Base-by-base conservation (phyloP, 192 early-diverging fungal genomes). In the Coemansia sp. region DNA sequence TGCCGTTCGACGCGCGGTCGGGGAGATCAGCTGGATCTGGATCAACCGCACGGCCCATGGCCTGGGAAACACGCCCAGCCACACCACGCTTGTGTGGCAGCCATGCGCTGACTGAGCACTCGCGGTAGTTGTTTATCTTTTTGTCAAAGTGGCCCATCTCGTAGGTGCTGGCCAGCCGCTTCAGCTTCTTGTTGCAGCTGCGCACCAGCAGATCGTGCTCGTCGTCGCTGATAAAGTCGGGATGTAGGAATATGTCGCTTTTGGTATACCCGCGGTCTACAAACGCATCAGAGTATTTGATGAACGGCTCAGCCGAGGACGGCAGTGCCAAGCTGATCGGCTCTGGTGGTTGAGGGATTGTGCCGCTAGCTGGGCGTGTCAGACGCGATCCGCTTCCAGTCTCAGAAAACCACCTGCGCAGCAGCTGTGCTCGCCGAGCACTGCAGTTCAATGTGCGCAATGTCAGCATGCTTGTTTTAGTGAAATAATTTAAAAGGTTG, bases 61-160 rank as follows among this genome's bases (percentile, higher is more conserved):
- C 64, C 28, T 66, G 63, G 3, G 70, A 70, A 19, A 77, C 49
- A 12, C 58, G 71, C 11, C 57, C 62, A 15, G 72, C 72, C 20
- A 81, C 55, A 0, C 67, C 65, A 11, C 68, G 58, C 40, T 56
- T 65, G 14, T 61, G 38, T n/a, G 69, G 70, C 50, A 72, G 59
- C 90, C 90, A 90, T 10, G 84, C 74, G n/a, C 86, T 82, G 22
- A 88, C 87, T 26, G 85, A 85, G 60, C 86, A 88, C 69, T 90
- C 88, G 46, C 85, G 74, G 59, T 91, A 91, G 36, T 87, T 77
- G 34, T 80, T 84, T 38, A 92, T 94, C 22, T 91, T 85, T 19
- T 82, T 81, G 71, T 94, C 92, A 71, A 91, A 91, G 61, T 94
- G 92, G 15, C 83, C 86, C 68, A 84, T 82, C 61, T 85, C 81